Evolutionary conservation across 148 eudicot species (phyloP), one percentile per base, ranked within the genome.

Genomic region (Vaccinium darrowii): DNA sequence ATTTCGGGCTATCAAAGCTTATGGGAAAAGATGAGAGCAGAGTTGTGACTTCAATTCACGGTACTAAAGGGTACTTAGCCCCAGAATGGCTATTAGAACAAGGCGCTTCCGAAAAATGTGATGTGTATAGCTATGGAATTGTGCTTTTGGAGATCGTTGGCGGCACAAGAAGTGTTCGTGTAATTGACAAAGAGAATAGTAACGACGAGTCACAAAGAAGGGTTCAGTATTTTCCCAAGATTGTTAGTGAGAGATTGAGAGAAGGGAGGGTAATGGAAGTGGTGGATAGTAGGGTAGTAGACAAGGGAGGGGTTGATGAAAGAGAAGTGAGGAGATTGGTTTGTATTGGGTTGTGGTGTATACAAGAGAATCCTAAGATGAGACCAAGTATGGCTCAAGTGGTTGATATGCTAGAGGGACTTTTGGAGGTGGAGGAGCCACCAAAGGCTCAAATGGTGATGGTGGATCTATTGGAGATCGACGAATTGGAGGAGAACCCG

Each of bases 41-140:
- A 73, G 89, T 94, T 0, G 73, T 91, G 47, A 94, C 99, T 0
- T 90, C 87, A 8, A 85, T 94, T 0, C 86, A 98, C 3, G 98
- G 98, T 30, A 96, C 98, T 23, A 90, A 84, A 77, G 99, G 99
- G 25, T 96, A 96, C 83, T 82, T 96, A 10, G 99, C 99, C n/a
- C 99, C 99, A 0, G 99, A 96, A 57, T 96, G 98, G 99, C 80
- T 96, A 25, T 71, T 93, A 76, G 94, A 94, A 58, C 84, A 90
- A 21, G 94, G 98, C 0, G 83, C 93, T 33, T 92, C 97, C 0
- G 94, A 91, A 80, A 96, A 96, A 74, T 93, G 90, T 23, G 99
- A 96, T 80, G 90, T 96, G 0, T 96, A 90, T 47, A 93, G 98
- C 67, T 96, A 77, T 5, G 99, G 99, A 43, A 92, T 96, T 93